These are phyloP conservation scores for Trichosporon sp. DNA, from an alignment of 1,284 basidiomycete species.

Conservation along the genomic window DNA sequence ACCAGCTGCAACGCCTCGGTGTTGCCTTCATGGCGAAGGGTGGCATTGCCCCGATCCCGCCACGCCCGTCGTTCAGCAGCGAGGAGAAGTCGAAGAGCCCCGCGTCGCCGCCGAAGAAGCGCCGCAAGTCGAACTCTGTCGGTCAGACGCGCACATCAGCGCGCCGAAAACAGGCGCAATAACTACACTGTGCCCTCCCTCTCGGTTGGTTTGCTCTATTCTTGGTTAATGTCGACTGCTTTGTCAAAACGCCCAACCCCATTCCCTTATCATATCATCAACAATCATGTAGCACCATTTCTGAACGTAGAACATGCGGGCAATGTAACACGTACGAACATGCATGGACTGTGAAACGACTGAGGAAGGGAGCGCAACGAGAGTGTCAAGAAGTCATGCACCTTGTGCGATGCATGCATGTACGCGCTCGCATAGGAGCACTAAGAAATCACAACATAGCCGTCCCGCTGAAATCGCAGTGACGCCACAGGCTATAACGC, in stretches of 20 bases:
- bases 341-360: not conserved
- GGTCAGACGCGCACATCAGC: conserved; percentile 20
- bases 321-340: conserved; percentile 9
- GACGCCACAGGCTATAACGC: conserved; percentile 20
- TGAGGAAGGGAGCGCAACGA: not conserved
- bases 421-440: not conserved
- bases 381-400: no score
- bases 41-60: conserved; percentile 33
- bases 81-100: conserved; percentile 20
- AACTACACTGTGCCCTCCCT: not conserved
- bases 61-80: not conserved
- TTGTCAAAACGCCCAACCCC: not conserved
- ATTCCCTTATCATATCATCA: not conserved
- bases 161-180: not conserved
- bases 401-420: not conserved
- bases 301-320: not conserved
- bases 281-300: conserved; percentile 3
- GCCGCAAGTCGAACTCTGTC: conserved; percentile 7
- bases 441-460: not conserved
- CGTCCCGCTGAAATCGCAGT: not conserved
- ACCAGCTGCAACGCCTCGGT: conserved; percentile 50
- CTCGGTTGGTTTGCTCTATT: not conserved
- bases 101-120: conserved; percentile 24
- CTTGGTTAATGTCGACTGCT: not conserved
- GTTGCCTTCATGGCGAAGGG: conserved; percentile 54